Evolutionary conservation across 805 yeast genomes (phyloP).

Genomic region (Vanderwaltozyma polyspora): DNA sequence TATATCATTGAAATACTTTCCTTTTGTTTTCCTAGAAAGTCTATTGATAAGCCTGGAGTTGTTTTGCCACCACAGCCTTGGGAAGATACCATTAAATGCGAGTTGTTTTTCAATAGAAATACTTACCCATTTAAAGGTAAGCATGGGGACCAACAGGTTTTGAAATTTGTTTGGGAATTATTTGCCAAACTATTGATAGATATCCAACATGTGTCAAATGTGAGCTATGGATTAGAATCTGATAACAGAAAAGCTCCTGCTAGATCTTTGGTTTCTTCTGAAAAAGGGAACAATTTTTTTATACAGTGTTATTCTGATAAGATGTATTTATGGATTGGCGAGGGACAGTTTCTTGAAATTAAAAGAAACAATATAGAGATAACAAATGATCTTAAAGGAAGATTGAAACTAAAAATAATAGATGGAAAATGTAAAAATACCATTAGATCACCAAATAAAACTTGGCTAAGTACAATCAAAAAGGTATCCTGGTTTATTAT

Average conservation of each 20-base stretch:
- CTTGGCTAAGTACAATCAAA: neutral
- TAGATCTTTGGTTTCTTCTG: neutral
- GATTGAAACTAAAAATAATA: conserved; percentile 6
- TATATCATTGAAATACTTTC: conserved; percentile 11
- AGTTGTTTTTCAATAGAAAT: conserved; percentile 8
- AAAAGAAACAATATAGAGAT: conserved; percentile 7
- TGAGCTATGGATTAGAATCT: neutral
- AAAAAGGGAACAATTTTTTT: neutral
- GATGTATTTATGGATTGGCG: conserved; percentile 13
- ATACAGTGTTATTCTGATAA: conserved; percentile 7
- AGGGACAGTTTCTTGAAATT: conserved; percentile 9
- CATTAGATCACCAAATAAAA: neutral
- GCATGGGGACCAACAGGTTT: conserved; percentile 1
- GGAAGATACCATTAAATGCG: conserved; percentile 8
- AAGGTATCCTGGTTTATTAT: conserved; percentile 7
- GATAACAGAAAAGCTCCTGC: neutral
- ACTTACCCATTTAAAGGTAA: conserved; percentile 10
- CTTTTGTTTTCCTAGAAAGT: conserved; percentile 12
- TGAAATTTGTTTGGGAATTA: conserved; percentile 1
- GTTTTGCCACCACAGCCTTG: conserved; percentile 11
- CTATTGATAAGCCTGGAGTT: conserved; percentile 5
- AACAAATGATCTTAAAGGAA: conserved; percentile 6
- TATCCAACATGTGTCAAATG: neutral
- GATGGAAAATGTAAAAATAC: neutral
- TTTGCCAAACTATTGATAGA: neutral